A percentile compares a stretch with the other conserved stretches of the same genome.
Evolutionary conservation across 2,329 filamentous ascomycete species (phyloP).

Genomic region (Paraconiothyrium sp.): DNA sequence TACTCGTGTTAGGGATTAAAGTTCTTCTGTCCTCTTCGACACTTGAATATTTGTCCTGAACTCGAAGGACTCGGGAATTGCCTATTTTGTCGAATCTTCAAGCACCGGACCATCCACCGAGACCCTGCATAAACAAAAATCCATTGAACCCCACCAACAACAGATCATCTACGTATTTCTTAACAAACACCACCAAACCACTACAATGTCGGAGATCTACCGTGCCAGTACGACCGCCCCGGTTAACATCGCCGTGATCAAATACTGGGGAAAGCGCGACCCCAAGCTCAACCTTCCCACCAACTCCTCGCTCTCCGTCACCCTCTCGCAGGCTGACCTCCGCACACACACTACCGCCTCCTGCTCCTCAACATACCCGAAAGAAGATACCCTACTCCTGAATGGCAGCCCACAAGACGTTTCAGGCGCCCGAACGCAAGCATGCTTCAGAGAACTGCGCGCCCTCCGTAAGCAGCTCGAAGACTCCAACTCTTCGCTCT

Average conservation of each 20-base stretch:
- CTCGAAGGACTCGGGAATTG: not conserved
- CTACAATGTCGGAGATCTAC: slow-evolving; percentile 69
- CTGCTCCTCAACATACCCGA: slow-evolving; percentile 76
- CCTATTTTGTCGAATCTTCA: not conserved
- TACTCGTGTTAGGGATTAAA: not conserved
- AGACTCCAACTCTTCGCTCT: slow-evolving; percentile 74
- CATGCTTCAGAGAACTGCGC: slow-evolving; percentile 89
- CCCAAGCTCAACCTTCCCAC: slow-evolving; percentile 93
- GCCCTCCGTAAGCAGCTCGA: slow-evolving; percentile 80
- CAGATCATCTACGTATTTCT: slow-evolving; percentile 13
- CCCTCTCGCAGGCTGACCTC: slow-evolving; percentile 90
- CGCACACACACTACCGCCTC: slow-evolving; percentile 96
- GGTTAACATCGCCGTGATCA: slow-evolving; percentile 98
- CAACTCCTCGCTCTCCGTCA: slow-evolving; percentile 97
- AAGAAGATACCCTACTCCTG: slow-evolving; percentile 78
- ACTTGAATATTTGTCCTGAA: not conserved
- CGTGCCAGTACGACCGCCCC: slow-evolving; percentile 95
- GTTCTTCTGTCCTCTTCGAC: not conserved
- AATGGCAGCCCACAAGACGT: slow-evolving; percentile 87
- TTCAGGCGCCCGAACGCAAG: slow-evolving; percentile 87
- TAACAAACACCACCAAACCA: slow-evolving; percentile 12
- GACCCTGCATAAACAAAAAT: slow-evolving; percentile 43
- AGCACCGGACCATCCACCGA: slow-evolving; percentile 18
- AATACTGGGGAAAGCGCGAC: slow-evolving; percentile 99
- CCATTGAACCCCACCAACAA: slow-evolving; percentile 28